A percentile compares a stretch with the other conserved stretches of the same genome.
Evolutionary conservation across 2,329 filamentous ascomycete genomes (phyloP).

Genomic region (Stenocarpella maydis): DNA sequence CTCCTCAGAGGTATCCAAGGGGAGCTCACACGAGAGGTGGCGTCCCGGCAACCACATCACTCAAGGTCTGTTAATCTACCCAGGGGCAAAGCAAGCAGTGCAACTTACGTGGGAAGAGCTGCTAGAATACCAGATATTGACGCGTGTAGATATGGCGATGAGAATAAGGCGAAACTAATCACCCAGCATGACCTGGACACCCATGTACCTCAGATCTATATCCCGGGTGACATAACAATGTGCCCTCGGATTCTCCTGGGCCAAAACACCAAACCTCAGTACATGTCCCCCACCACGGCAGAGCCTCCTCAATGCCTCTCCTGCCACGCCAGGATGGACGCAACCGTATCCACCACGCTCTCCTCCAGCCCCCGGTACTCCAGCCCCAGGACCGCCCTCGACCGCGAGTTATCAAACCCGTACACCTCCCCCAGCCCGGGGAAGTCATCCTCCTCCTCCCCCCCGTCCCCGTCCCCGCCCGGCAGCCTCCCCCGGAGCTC

Average conservation of each 20-base stretch:
- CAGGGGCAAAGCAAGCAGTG: background rate
- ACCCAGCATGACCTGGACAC: no score
- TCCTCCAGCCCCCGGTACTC: slow-evolving; percentile 66
- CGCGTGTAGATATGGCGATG: no score
- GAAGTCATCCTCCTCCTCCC: slow-evolving; percentile 40
- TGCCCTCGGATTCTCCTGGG: no score
- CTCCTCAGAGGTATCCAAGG: background rate
- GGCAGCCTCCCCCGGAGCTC: slow-evolving; percentile 57
- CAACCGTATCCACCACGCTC: slow-evolving; percentile 67
- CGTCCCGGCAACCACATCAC: background rate
- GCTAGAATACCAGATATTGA: no score
- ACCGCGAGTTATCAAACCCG: slow-evolving; percentile 63
- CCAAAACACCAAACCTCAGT: no score
- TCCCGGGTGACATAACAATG: no score
- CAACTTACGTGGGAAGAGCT: background rate
- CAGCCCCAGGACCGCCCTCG: slow-evolving; percentile 64
- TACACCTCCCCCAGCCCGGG: slow-evolving; percentile 59
- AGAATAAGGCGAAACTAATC: no score
- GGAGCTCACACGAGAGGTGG: background rate
- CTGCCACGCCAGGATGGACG: slow-evolving; percentile 44
- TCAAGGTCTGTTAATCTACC: background rate
- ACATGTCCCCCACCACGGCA: no score
- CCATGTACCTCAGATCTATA: no score
- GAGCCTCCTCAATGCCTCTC: background rate
- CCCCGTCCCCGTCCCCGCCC: background rate